Percentiles rank a stretch among this genome's conserved stretches.
These are phyloP conservation scores for Verbascum thapsus DNA, from an alignment of 257 asterid species.

Conservation along the genomic window DNA sequence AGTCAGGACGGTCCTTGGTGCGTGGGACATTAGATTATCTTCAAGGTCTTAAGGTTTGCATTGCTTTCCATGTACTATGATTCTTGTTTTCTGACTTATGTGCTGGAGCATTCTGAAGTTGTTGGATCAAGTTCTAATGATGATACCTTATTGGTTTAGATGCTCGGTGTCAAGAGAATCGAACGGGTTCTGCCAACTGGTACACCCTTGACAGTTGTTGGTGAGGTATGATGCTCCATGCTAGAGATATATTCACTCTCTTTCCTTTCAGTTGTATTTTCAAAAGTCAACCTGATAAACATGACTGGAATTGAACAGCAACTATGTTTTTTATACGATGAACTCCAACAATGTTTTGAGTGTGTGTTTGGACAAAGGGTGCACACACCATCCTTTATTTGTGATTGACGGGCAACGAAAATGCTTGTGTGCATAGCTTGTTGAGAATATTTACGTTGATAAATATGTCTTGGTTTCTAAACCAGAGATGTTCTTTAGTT, in stretches of 20 bases:
- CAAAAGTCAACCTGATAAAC: background rate
- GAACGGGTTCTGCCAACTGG: conserved; percentile 98
- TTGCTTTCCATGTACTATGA: conserved; percentile 13
- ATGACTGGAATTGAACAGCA: background rate
- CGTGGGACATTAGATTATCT: conserved; percentile 96
- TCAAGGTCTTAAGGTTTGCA: conserved; percentile 90
- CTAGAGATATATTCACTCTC: background rate
- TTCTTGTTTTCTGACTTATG: conserved; percentile 9
- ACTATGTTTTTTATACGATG: background rate
- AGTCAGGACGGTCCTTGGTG: conserved; percentile 86
- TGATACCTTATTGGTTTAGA: conserved; percentile 48
- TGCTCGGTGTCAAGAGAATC: conserved; percentile 97
- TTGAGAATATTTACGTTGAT: conserved; percentile 13
- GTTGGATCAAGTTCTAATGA: conserved; percentile 19
- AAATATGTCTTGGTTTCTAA: conserved; percentile 8
- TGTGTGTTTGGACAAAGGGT: conserved; percentile 12
- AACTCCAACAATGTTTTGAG: background rate
- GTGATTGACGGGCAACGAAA: background rate
- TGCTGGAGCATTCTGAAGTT: conserved; percentile 5
- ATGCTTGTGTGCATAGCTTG: background rate
- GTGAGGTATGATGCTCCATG: conserved; percentile 72
- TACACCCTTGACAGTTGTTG: conserved; percentile 90
- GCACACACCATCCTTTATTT: conserved; percentile 6
- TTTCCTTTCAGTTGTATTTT: background rate
- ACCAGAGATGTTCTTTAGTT: conserved; percentile 4